Base-by-base conservation (phyloP, 257 asterid species). In the Echites panduratus region DNA sequence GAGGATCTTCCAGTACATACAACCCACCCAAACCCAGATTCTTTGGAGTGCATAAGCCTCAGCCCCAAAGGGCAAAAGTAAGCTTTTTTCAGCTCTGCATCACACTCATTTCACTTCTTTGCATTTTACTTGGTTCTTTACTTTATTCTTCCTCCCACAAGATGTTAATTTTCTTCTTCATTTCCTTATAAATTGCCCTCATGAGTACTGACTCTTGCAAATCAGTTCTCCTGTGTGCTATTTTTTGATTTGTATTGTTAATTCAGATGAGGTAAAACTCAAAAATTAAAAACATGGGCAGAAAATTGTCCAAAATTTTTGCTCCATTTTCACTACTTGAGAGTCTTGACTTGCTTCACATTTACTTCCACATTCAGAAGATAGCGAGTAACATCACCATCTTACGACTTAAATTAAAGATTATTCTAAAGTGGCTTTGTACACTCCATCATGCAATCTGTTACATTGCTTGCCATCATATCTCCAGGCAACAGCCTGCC, bases 401-500 rank as follows among this genome's bases (percentile, higher is more conserved):
- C 70, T 66, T 12, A 29, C 3, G 3, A 19, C 68, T 4, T 24
- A 63, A 20, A 53, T 20, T 29, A n/a, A 13, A 2, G 58, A 22
- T 54, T 48, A 2, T 5, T 12, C 57, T 2, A 22, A 9, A 41
- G 48, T 50, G 24, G 57, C 20, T 50, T 50, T 17, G 57, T 50
- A 50, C 57, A 50, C 9, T 50, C 24, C 9, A 19, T 50, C 9
- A 54, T 24, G 19, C 40, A n/a, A 22, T n/a, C 71, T 7, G 27
- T 49, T 52, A 2, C 40, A 63, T 14, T 13, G 14, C 49, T 17
- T 49, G 24, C 5, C 16, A 70, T 79, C 66, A 91, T 75, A 91
- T 65, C 76, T 89, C 90, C 56, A 91, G 65, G 76, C 82, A 88
- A 70, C 92, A 88, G 54, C 89, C 97, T 0, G 93, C 83, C 77